Evolutionary conservation across 495 filamentous ascomycete species (phyloP), one percentile per base, ranked within the genome.

Genomic region (Penicillium salamii): DNA sequence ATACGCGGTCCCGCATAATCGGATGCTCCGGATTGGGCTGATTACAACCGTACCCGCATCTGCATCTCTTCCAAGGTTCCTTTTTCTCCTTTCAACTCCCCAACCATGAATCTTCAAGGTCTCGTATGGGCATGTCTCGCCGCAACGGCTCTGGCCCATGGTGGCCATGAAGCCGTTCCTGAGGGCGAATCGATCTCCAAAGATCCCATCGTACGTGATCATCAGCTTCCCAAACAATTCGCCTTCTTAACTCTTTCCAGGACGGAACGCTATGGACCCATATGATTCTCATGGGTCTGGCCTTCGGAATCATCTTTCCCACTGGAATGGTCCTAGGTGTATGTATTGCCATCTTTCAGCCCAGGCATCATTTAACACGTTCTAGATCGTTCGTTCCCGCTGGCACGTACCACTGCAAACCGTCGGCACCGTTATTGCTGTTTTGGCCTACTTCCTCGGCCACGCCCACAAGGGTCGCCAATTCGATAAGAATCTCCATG

Each of bases 341-440:
- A 81, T 54, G 83, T 74, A 38, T 19, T n/a, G 24, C 26, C 34
- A 28, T 5, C 14, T 28, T 20, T 4, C 17, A 41, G 13, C n/a
- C 15, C 34, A 5, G 38, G 6, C 15, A 11, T 20, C 29, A 20
- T 33, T 26, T 50, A 43, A 43, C 33, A 14, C 15, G 23, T 26
- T 12, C 53, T 66, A 95, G 89, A 95, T 98, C 20, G 77, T 88
- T 38, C 89, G 87, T 42, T 93, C 85, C 39, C 85, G 89, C 54
- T 97, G 89, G 90, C 93, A 98, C 69, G 95, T 98, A 40, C 93
- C 93, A 21, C 61, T 91, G 4, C 93, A 98, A 67, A 78, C 85
- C 15, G 58, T 89, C 49, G 88, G 83, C 44, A 84, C 88, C 18
- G 63, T 80, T 11, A 73, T 97, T 54, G 88, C 92, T 9, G 75